Conservation (phyloP, 2,329 filamentous ascomycete genomes). For the Verticillium albo-atrum region DNA sequence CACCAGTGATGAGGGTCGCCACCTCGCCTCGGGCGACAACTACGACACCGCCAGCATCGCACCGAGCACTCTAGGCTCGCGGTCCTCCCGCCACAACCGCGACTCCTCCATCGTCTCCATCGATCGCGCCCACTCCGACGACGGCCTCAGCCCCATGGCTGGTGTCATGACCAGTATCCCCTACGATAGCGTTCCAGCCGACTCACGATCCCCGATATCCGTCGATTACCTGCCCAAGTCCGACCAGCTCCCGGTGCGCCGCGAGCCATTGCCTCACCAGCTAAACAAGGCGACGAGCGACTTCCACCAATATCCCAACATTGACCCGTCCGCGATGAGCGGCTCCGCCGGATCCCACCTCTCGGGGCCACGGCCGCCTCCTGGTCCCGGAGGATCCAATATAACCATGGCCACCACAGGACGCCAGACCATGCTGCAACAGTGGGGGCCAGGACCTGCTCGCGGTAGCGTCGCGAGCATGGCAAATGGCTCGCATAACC, state of each 20-base stretch:
- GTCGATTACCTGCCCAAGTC: slow-evolving; percentile 68
- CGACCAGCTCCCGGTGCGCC: slow-evolving; percentile 58
- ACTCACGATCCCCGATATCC: slow-evolving; percentile 65
- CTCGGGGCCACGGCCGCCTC: slow-evolving; percentile 53
- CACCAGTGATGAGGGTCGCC: slow-evolving; percentile 54
- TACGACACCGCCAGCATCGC: slow-evolving; percentile 57
- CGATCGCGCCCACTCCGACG: slow-evolving; percentile 61
- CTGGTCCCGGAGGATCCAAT: slow-evolving; percentile 49
- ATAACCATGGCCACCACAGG: slow-evolving; percentile 69
- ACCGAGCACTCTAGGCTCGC: slow-evolving; percentile 58
- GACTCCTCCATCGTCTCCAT: slow-evolving; percentile 69
- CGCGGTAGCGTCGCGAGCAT: slow-evolving; percentile 51
- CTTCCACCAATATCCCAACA: slow-evolving; percentile 84
- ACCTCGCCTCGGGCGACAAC: slow-evolving; percentile 46
- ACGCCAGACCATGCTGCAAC: slow-evolving; percentile 70
- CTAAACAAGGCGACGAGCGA: slow-evolving; percentile 73
- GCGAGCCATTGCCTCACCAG: slow-evolving; percentile 77
- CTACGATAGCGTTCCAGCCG: slow-evolving; percentile 66
- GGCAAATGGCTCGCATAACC: slow-evolving; percentile 43
- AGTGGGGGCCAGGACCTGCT: slow-evolving; percentile 57
- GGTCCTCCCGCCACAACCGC: slow-evolving; percentile 73
- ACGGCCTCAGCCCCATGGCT: slow-evolving; percentile 68
- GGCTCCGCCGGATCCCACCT: slow-evolving; percentile 50
- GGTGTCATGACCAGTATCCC: slow-evolving; percentile 86
- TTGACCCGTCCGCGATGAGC: slow-evolving; percentile 50